Base-by-base conservation (phyloP, 2,329 filamentous ascomycete genomes). In the Fusarium protoensiforme region DNA sequence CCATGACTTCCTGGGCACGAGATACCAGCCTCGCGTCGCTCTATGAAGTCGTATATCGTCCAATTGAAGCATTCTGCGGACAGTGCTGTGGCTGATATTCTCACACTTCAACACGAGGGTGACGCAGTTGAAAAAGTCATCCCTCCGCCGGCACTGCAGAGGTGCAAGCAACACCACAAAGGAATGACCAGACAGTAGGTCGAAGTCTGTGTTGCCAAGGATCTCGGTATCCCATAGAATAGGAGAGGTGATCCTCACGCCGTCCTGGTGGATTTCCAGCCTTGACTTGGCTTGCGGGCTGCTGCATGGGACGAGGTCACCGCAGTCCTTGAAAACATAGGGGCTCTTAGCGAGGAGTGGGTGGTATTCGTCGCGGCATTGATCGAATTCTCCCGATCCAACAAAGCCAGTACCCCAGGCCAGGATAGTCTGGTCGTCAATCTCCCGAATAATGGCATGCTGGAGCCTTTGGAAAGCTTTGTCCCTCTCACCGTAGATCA, bases 401-500 rank as follows among this genome's bases (percentile, higher is more conserved):
- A 46, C 20, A 24, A 43, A 43, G n/a, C 57, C 27, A 31, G 36
- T 43, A 1, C 38, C 57, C 59, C 43, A 53, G 4, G 59, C 59
- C 7, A 62, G 43, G 5, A 33, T 68, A 29, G 27, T 65, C 29
- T 65, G 22, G 20, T 38, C 31, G 35, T 65, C 27, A 65, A 39
- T 36, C 64, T 65, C 56, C 61, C n/a, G 36, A 22, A 60, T 29
- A 9, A 60, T 60, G n/a, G 57, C 56, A 22, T 61, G 36, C 46
- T 68, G 65, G 3, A 68, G 20, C 7, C 61, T 51, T 9, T 56
- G 20, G 46, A 68, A 68, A 5, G 65, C 56, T 3, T 60, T 54
- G 1, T 31, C 46, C 5, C 61, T 58, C 22, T 68, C 65, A 4
- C 65, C 65, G 9, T 68, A 68, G 38, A 68, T 39, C 33, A 68